phyloP scores from a whole-genome alignment of 31 red algal genomes.

The Pterothamnion heteromorphum region DNA sequence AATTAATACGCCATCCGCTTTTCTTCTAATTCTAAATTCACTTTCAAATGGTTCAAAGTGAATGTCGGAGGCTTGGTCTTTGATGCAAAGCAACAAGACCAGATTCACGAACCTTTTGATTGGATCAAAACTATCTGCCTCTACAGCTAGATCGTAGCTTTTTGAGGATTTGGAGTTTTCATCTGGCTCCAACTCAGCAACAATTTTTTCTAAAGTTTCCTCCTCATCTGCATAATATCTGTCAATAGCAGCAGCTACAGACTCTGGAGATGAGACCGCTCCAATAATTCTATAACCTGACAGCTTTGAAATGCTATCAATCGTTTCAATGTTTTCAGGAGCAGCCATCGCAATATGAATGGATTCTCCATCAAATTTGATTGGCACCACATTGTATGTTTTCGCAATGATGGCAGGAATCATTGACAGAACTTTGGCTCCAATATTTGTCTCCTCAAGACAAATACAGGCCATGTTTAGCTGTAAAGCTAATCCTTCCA shows the following conservation, averaged over 20 bases:
- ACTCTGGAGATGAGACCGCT: not conserved
- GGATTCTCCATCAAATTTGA: not conserved
- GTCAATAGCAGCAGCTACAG: not conserved
- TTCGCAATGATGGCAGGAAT: not conserved
- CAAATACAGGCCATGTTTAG: no score
- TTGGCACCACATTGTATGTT: not conserved
- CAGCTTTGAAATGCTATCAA: not conserved
- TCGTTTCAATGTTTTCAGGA: not conserved
- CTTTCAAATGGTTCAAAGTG: not conserved
- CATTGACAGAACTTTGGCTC: not conserved
- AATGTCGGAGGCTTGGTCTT: conserved; percentile 2
- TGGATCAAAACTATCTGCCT: not conserved
- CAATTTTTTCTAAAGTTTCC: not conserved
- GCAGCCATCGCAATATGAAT: not conserved
- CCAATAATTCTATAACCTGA: not conserved
- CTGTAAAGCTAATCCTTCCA: no score
- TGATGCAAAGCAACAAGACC: not conserved
- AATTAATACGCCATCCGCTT: not conserved
- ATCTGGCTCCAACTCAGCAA: not conserved
- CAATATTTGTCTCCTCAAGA: no score
- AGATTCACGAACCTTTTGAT: not conserved
- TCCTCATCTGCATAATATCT: not conserved
- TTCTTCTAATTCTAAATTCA: not conserved
- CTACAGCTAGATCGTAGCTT: not conserved
- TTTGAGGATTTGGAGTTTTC: not conserved